These are phyloP conservation scores for Hammondia hammondi DNA, from an alignment of 169 alveolate species.

Conservation along the genomic window DNA sequence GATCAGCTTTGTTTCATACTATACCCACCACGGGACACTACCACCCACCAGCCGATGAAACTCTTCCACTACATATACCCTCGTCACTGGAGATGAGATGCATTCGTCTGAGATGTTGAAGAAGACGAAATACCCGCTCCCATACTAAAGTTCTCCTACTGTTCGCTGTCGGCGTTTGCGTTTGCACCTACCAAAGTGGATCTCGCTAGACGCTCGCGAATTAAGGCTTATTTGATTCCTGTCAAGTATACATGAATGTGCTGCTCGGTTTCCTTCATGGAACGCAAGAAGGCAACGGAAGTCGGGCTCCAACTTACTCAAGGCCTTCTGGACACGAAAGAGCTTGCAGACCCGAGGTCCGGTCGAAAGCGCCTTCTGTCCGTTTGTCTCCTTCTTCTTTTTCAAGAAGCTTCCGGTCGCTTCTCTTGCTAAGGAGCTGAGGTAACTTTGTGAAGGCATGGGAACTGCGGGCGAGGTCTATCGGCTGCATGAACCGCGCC, in stretches of 20 bases:
- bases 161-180: too few species aligned
- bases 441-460: slow-evolving; percentile 23
- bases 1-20: too few species aligned
- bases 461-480: slow-evolving; percentile 6
- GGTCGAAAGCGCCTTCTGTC: slow-evolving; percentile 22
- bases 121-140: too few species aligned
- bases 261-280: not conserved
- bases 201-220: too few species aligned
- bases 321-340: slow-evolving; percentile 33
- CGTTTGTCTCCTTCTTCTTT: slow-evolving; percentile 16
- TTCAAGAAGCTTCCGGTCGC: not conserved
- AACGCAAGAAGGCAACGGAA: not conserved
- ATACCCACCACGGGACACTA: too few species aligned
- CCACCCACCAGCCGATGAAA: too few species aligned
- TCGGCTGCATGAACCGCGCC: slow-evolving; percentile 11
- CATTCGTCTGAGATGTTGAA: too few species aligned
- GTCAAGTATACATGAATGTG: not conserved
- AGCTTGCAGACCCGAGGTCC: slow-evolving; percentile 23
- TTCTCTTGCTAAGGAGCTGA: slow-evolving; percentile 25
- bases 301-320: not conserved
- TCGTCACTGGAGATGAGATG: too few species aligned
- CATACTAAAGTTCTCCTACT: too few species aligned
- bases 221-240: too few species aligned
- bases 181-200: too few species aligned
- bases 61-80: too few species aligned